These are phyloP conservation scores for Ceratobasidium sp. DNA, from an alignment of 1,284 basidiomycete genomes.

Conservation along the genomic window DNA sequence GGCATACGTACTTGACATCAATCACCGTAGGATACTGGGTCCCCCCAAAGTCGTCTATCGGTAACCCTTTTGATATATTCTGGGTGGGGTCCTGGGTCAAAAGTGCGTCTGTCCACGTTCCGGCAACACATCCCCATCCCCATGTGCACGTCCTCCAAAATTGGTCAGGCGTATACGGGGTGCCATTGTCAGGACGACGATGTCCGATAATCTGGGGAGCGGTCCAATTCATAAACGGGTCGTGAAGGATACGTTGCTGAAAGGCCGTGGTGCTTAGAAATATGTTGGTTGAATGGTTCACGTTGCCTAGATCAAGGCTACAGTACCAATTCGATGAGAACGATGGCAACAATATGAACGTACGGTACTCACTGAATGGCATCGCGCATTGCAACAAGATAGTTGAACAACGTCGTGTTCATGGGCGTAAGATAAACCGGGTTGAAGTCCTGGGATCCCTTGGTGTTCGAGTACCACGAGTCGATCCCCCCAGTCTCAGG, in stretches of 20 bases:
- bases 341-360: not conserved
- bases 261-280: slow-evolving; percentile 17
- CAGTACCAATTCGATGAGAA: not conserved
- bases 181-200: not conserved
- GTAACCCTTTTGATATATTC: slow-evolving; percentile 29
- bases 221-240: slow-evolving; percentile 30
- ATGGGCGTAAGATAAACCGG: slow-evolving; percentile 20
- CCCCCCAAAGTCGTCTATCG: not conserved
- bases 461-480: slow-evolving; percentile 35
- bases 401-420: slow-evolving; percentile 40
- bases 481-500: slow-evolving; percentile 19
- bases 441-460: slow-evolving; percentile 23
- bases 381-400: slow-evolving; percentile 29
- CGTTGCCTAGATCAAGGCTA: slow-evolving; percentile 36
- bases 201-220: not conserved
- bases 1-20: slow-evolving; percentile 40
- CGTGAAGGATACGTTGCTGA: slow-evolving; percentile 1
- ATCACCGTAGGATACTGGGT: slow-evolving; percentile 21
- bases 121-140: slow-evolving; percentile 37
- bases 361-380: slow-evolving; percentile 22
- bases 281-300: slow-evolving; percentile 23
- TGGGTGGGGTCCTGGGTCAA: not conserved
- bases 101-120: slow-evolving; percentile 37
- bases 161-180: not conserved
- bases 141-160: slow-evolving; percentile 37